Evolutionary conservation across 2,329 filamentous ascomycete species (phyloP), one percentile per base, ranked within the genome.

Genomic region (Coniochaeta prunicola): DNA sequence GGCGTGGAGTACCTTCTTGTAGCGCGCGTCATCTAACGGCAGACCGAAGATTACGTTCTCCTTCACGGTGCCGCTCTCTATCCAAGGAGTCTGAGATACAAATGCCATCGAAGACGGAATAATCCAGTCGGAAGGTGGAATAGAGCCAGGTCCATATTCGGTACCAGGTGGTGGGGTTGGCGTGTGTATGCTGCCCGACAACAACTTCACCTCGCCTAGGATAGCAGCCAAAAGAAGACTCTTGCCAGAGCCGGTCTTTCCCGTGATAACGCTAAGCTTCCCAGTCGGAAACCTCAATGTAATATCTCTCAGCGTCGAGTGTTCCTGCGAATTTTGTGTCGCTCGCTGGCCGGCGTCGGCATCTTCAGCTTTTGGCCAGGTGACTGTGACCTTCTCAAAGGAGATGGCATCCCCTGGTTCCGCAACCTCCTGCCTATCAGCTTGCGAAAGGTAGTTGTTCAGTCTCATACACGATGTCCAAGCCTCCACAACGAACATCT

Each of bases 11-110:
- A 80, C 78, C 26, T 70, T 69, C 17, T 73, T 68, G 61, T 83
- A 83, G 3, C 76, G 72, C 12, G 60, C 57, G 26, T 71, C 65
- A 24, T 74, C 68, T 45, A 74, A 74, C 1, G 70, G 67, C 24
- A 73, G 67, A 15, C 77, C 77, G 55, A 79, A 80, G 1, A 75
- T 58, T 38, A 80, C 77, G 60, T 80, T 80, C 21, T 79, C 72
- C 8, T 66, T 68, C 12, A 80, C 65, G 0, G 76, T 76, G 5
- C 74, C 74, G 31, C 76, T 77, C 59, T 79, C 76, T 15, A 80
- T 68, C 77, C 77, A 80, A 0, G 78, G 73, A 1, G 71, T 74
- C 61, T 80, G 78, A 10, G 76, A 74, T 5, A 78, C 76, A 62
- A 77, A 78, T 0, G 76, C 73, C 6, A 75, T 73, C 26, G 75